Conservation (phyloP, 176 grass and related monocot genomes). For the Oryza brachyantha region DNA sequence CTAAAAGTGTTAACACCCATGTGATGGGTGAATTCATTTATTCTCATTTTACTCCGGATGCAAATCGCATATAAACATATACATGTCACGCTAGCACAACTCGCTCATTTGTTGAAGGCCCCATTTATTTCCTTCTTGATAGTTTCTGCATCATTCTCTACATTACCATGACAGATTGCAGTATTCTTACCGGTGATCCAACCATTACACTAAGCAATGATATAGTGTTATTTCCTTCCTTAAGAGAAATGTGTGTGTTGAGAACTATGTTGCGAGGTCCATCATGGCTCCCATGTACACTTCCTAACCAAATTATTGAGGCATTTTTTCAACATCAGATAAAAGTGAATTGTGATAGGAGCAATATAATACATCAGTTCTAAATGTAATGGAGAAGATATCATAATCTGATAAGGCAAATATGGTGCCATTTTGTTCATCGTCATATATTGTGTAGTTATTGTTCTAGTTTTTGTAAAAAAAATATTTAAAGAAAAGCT, state of each 20-base stretch:
- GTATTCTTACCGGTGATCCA: conserved; percentile 77
- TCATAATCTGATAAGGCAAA: background rate
- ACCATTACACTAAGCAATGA: conserved; percentile 90
- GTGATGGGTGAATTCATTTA: background rate
- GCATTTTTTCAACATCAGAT: background rate
- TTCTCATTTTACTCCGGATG: background rate
- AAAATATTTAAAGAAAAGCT: background rate
- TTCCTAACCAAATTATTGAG: conserved; percentile 45
- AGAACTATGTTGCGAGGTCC: conserved; percentile 40
- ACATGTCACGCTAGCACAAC: background rate
- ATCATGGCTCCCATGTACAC: conserved; percentile 58
- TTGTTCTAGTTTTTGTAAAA: conserved; percentile 4
- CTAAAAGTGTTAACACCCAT: background rate
- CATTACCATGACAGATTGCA: background rate
- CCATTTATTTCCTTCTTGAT: background rate
- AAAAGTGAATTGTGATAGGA: background rate
- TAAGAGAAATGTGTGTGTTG: conserved; percentile 39
- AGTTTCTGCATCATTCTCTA: background rate
- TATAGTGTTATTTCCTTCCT: conserved; percentile 64
- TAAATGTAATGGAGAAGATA: background rate
- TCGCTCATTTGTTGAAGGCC: background rate
- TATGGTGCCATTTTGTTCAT: background rate
- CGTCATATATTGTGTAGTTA: background rate
- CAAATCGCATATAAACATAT: background rate
- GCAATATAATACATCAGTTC: background rate